Evolutionary conservation across 495 filamentous ascomycete genomes (phyloP).

Genomic region (Xylaria palmicola): DNA sequence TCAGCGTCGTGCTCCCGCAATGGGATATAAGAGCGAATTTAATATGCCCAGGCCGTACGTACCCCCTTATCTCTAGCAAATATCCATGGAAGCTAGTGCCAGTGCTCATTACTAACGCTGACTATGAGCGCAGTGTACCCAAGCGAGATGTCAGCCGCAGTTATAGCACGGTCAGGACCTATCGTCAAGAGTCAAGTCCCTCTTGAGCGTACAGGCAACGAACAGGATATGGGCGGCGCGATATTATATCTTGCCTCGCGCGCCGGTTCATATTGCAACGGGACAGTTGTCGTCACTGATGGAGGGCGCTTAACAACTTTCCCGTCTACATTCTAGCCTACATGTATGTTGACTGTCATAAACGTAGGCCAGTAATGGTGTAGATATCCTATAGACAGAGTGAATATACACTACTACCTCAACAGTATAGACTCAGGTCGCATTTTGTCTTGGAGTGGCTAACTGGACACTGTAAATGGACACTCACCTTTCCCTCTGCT

Average conservation of each 20-base stretch:
- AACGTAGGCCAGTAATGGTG: background rate
- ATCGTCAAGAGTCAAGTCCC: constrained; percentile 45
- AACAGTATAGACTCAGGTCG: too few species aligned
- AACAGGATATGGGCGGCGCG: constrained; percentile 62
- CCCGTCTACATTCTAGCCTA: constrained; percentile 51
- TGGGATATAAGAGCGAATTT: constrained; percentile 65
- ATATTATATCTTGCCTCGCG: constrained; percentile 62
- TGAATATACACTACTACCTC: background rate
- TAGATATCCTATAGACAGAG: background rate
- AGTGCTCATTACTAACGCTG: background rate
- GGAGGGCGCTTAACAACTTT: constrained; percentile 58
- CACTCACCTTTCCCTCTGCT: too few species aligned
- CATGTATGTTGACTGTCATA: too few species aligned
- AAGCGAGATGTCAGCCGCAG: constrained; percentile 59
- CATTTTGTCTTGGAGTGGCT: too few species aligned
- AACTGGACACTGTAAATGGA: too few species aligned
- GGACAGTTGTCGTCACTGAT: constrained; percentile 57
- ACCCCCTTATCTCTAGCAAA: background rate
- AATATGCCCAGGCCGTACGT: constrained; percentile 66
- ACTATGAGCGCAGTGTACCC: constrained; percentile 50
- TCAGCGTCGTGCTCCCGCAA: constrained; percentile 51
- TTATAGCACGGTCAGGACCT: constrained; percentile 39
- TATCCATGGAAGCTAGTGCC: background rate
- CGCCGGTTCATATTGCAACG: constrained; percentile 64
- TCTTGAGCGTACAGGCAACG: constrained; percentile 45